phyloP scores from a whole-genome alignment of 169 alveolate species.

The Cystoisospora suis region DNA sequence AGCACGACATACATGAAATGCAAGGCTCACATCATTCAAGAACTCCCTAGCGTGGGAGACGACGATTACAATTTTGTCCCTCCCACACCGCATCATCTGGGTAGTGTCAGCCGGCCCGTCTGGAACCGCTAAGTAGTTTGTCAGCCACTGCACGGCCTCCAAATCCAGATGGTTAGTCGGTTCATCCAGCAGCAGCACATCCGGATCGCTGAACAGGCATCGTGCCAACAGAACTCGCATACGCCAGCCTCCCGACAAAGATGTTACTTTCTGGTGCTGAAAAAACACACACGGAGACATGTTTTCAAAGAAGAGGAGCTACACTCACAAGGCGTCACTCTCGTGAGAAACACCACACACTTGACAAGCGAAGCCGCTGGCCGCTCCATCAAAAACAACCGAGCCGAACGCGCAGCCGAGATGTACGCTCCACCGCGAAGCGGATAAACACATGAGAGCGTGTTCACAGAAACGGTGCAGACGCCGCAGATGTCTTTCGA shows the following conservation, averaged over 20 bases:
- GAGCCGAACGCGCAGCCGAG: too few relatives aligned
- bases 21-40: constrained; percentile 87
- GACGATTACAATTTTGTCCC: constrained; percentile 92
- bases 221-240: constrained; percentile 72
- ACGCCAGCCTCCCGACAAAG: constrained; percentile 59
- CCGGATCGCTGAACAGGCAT: constrained; percentile 87
- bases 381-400: too few relatives aligned
- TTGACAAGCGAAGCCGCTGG: background rate
- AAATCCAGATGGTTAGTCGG: constrained; percentile 94
- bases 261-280: constrained; percentile 34
- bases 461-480: too few relatives aligned
- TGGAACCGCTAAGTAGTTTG: constrained; percentile 84
- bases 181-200: constrained; percentile 90
- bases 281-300: constrained; percentile 73
- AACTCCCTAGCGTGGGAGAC: constrained; percentile 97
- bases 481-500: too few relatives aligned
- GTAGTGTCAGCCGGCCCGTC: background rate
- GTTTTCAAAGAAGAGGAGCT: background rate
- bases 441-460: too few relatives aligned
- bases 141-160: constrained; percentile 96
- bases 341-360: background rate
- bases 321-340: background rate
- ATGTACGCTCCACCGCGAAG: too few relatives aligned
- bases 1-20: too few relatives aligned
- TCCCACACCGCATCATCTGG: constrained; percentile 61